A percentile compares a stretch with the other conserved stretches of the same genome.
phyloP scores from a whole-genome alignment of 73 alveolate species.

The Paramecium sexaurelia region DNA sequence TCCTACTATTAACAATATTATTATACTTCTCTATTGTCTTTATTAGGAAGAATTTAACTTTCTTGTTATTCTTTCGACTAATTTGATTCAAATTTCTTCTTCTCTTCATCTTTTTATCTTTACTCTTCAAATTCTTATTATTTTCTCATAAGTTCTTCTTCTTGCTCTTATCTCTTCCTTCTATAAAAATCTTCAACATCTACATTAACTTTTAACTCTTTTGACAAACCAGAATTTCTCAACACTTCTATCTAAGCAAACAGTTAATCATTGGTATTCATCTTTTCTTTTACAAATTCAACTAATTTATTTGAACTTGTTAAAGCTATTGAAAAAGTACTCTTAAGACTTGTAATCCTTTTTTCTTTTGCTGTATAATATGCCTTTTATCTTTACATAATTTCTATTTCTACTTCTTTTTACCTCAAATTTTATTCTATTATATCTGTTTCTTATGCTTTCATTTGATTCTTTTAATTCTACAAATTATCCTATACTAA shows the following conservation, averaged over 20 bases:
- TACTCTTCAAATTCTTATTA: background rate
- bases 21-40: background rate
- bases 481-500: background rate
- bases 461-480: background rate
- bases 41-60: background rate
- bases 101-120: background rate
- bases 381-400: background rate
- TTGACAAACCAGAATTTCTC: background rate
- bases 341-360: background rate
- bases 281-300: background rate
- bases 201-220: background rate
- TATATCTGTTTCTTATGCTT: background rate
- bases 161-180: background rate
- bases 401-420: background rate
- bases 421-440: background rate
- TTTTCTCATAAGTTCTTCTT: background rate
- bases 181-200: background rate
- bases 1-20: too few species aligned
- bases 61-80: background rate
- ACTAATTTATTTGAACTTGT: background rate
- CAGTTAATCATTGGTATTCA: background rate
- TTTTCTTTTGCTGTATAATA: background rate
- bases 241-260: background rate
- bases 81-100: background rate
- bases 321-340: background rate